Percentiles rank a stretch among this genome's conserved stretches.
phyloP scores from a whole-genome alignment of 2,329 filamentous ascomycete genomes.

The Trichoderma polysporum region DNA sequence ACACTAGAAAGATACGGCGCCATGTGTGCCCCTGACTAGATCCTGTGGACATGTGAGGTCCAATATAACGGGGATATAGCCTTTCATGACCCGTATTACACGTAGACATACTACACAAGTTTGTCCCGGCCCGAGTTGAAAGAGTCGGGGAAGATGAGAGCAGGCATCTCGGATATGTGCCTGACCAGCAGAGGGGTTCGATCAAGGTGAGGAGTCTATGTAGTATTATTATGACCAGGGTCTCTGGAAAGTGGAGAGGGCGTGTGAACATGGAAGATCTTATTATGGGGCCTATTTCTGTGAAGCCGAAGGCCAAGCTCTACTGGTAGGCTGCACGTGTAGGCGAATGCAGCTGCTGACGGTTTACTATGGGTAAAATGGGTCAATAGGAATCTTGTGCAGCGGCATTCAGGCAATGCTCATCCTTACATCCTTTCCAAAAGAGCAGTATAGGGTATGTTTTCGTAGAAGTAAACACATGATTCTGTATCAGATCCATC shows the following conservation, averaged over 20 bases:
- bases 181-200: not conserved
- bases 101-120: not conserved
- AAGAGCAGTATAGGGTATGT: not conserved
- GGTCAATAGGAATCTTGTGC: not conserved
- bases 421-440: not conserved
- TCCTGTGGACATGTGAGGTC: not conserved
- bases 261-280: not conserved
- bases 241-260: not conserved
- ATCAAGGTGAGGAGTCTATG: not conserved
- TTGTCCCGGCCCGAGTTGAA: not conserved
- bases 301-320: no score
- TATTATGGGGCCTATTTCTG: not conserved
- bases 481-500: no score
- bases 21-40: not conserved
- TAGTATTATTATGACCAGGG: not conserved
- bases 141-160: not conserved
- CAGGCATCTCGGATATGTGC: not conserved
- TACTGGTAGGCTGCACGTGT: not conserved
- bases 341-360: not conserved
- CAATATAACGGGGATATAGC: not conserved
- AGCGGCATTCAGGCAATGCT: not conserved
- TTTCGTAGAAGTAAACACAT: not conserved
- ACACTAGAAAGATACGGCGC: not conserved
- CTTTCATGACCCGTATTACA: not conserved
- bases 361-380: no score